These are phyloP conservation scores for Camellia sinensis DNA, from an alignment of 148 eudicot species.

Conservation along the genomic window DNA sequence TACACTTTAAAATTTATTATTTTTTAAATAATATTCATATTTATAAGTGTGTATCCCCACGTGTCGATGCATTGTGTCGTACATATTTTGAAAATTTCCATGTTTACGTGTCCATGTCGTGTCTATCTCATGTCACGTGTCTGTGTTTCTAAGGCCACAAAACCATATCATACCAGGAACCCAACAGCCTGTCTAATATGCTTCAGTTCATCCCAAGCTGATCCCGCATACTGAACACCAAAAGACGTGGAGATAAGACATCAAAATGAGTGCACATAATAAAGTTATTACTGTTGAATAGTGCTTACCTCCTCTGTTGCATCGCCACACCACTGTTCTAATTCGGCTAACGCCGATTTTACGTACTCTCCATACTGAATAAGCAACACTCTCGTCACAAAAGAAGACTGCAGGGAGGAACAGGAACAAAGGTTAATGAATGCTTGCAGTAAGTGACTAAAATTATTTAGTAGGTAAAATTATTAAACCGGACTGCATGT, in stretches of 20 bases:
- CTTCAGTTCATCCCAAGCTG: conserved; percentile 97
- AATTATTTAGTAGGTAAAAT: not conserved
- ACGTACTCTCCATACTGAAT: conserved; percentile 92
- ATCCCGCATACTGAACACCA: conserved; percentile 72
- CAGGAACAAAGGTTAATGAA: not conserved
- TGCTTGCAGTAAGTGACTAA: not conserved
- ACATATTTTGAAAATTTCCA: too few species aligned
- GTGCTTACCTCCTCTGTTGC: conserved; percentile 80
- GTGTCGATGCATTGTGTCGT: too few species aligned
- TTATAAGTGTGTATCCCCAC: too few species aligned
- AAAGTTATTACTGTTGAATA: not conserved
- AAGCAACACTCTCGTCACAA: conserved; percentile 98
- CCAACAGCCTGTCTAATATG: conserved; percentile 99
- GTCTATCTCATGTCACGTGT: too few species aligned
- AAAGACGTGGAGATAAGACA: conserved; percentile 12
- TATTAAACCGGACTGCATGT: not conserved
- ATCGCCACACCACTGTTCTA: conserved; percentile 89
- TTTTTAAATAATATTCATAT: too few species aligned
- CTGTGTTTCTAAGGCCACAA: not conserved
- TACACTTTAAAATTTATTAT: too few species aligned
- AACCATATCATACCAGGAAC: conserved; percentile 60
- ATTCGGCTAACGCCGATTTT: conserved; percentile 89
- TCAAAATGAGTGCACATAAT: not conserved
- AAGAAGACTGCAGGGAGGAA: conserved; percentile 61
- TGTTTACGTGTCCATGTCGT: too few species aligned